Percentiles rank a stretch among this genome's conserved stretches.
Evolutionary conservation across 2,329 filamentous ascomycete genomes (phyloP).

Genomic region (Curvularia sp.): DNA sequence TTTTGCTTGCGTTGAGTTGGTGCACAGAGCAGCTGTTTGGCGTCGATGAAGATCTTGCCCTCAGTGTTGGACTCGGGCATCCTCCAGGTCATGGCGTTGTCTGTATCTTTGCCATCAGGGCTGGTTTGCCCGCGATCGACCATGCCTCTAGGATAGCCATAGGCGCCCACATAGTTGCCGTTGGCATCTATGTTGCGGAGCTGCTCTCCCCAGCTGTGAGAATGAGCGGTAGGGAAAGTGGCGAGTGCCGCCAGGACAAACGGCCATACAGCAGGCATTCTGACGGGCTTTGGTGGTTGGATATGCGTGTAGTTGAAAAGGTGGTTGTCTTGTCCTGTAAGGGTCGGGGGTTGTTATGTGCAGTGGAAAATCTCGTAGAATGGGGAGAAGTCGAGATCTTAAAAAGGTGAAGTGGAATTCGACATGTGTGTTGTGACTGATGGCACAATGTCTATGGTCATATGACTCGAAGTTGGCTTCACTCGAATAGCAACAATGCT

Average conservation of each 20-base stretch:
- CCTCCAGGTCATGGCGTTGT: constrained; percentile 59
- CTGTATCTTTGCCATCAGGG: constrained; percentile 56
- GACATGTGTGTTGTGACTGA: constrained; percentile 22
- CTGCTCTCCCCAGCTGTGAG: constrained; percentile 84
- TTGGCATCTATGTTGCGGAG: constrained; percentile 73
- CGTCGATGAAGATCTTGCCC: constrained; percentile 56
- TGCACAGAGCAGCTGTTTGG: constrained; percentile 68
- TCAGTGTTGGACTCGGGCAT: constrained; percentile 60
- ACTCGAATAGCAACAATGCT: constrained; percentile 35
- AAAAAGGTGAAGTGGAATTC: constrained; percentile 20
- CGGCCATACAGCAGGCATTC: constrained; percentile 29
- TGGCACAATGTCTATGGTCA: constrained; percentile 18
- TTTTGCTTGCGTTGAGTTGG: constrained; percentile 63
- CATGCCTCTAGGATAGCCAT: constrained; percentile 79
- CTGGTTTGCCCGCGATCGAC: constrained; percentile 62
- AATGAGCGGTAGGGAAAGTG: constrained; percentile 29
- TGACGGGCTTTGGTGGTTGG: constrained; percentile 11
- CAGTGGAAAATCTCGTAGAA: neutral
- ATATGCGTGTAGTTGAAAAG: constrained; percentile 3
- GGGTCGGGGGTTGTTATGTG: neutral
- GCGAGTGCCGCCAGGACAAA: constrained; percentile 28
- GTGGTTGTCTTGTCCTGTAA: constrained; percentile 14
- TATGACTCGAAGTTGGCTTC: constrained; percentile 32
- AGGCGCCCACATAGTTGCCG: constrained; percentile 72
- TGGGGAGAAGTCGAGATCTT: constrained; percentile 3